phyloP scores from a whole-genome alignment of 2,329 filamentous ascomycete species.

The Dactylellina sp. region DNA sequence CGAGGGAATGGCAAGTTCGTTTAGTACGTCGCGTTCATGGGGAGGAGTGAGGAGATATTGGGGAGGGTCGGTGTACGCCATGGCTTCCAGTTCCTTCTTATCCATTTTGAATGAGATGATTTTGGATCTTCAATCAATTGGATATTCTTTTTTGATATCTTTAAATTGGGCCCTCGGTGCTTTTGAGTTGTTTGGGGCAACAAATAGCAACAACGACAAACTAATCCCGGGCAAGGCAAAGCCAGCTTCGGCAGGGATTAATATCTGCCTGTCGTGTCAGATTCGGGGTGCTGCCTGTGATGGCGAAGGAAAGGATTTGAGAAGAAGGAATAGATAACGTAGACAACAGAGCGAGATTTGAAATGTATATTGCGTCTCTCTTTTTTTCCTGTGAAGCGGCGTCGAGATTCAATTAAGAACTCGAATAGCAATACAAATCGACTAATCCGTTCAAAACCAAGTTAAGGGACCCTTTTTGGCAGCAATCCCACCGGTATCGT shows the following conservation, averaged over 20 bases:
- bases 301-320: conserved; percentile 6
- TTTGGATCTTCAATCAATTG: conserved; percentile 9
- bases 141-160: conserved; percentile 8
- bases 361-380: conserved; percentile 24
- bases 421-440: conserved; percentile 8
- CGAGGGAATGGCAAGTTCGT: conserved; percentile 37
- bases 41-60: conserved; percentile 50
- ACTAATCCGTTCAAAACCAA: conserved; percentile 36
- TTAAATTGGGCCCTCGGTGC: not conserved
- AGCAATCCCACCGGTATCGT: not conserved
- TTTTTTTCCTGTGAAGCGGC: conserved; percentile 12
- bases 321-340: conserved; percentile 24
- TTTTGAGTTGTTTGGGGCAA: conserved; percentile 32
- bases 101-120: conserved; percentile 47
- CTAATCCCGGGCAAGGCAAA: conserved; percentile 29
- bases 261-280: conserved; percentile 31
- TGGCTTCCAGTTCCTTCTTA: conserved; percentile 51
- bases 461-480: conserved; percentile 31
- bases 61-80: conserved; percentile 57
- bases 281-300: conserved; percentile 26
- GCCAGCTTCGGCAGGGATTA: conserved; percentile 28
- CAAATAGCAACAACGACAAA: conserved; percentile 10
- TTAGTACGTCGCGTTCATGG: conserved; percentile 56
- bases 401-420: conserved; percentile 41
- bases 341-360: conserved; percentile 4